Evolutionary conservation across 148 eudicot genomes (phyloP).

Genomic region (Rhododendron ovatum): DNA sequence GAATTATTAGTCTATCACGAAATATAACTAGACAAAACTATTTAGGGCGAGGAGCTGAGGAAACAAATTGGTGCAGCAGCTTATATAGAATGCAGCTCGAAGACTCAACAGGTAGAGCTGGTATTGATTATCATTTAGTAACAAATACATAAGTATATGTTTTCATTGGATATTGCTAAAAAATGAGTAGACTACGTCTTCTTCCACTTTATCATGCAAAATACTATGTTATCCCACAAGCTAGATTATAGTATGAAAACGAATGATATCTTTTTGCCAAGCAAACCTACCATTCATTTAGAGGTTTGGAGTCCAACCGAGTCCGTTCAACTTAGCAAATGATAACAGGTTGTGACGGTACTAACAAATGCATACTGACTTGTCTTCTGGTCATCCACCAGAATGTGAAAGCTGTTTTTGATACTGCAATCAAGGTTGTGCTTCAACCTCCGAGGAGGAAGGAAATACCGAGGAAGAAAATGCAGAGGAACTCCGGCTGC

Average conservation of each 20-base stretch:
- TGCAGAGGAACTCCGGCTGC: constrained; percentile 58
- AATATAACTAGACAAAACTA: neutral
- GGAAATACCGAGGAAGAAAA: constrained; percentile 57
- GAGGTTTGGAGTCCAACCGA: neutral
- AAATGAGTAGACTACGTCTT: neutral
- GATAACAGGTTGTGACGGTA: neutral
- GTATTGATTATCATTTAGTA: neutral
- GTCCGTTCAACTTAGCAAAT: neutral
- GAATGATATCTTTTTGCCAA: neutral
- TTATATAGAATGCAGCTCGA: constrained; percentile 96
- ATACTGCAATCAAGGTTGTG: constrained; percentile 89
- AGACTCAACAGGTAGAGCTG: constrained; percentile 82
- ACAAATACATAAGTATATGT: neutral
- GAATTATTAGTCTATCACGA: neutral
- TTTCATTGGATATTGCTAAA: neutral
- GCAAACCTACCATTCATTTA: neutral
- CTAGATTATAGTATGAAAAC: neutral
- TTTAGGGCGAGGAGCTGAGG: constrained; percentile 91
- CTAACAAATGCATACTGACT: neutral
- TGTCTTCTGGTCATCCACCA: constrained; percentile 16
- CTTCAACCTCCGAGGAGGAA: constrained; percentile 94
- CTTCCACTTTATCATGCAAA: neutral
- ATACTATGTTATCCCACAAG: neutral
- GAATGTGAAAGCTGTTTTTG: constrained; percentile 91
- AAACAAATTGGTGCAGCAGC: constrained; percentile 98